These are phyloP conservation scores for Onygenales sp. DNA, from an alignment of 2,329 filamentous ascomycete species.

Conservation along the genomic window DNA sequence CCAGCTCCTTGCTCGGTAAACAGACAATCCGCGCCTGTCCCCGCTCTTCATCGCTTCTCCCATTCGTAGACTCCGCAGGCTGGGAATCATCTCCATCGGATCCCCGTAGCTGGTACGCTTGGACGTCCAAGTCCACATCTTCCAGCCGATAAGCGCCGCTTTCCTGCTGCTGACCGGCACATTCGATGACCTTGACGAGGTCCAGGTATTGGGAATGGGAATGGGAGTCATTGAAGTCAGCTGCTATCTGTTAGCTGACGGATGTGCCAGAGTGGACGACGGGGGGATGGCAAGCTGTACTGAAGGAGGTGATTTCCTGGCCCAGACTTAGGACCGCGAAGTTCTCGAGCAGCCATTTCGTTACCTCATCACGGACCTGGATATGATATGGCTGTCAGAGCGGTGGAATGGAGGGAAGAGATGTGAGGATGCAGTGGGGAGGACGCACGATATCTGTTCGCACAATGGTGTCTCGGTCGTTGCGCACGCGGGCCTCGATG, in stretches of 20 bases:
- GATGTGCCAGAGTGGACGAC: not conserved
- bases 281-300: slow-evolving; percentile 9
- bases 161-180: slow-evolving; percentile 19
- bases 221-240: slow-evolving; percentile 13
- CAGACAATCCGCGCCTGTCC: slow-evolving; percentile 23
- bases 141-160: slow-evolving; percentile 20
- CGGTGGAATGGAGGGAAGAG: not conserved
- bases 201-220: slow-evolving; percentile 21
- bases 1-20: slow-evolving; percentile 31
- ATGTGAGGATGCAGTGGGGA: not conserved
- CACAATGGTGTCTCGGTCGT: slow-evolving; percentile 16
- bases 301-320: slow-evolving; percentile 22
- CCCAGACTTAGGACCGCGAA: slow-evolving; percentile 25
- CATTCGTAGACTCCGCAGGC: slow-evolving; percentile 9
- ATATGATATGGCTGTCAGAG: not conserved
- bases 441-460: slow-evolving; percentile 23
- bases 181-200: slow-evolving; percentile 30
- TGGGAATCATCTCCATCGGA: slow-evolving; percentile 11
- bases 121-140: slow-evolving; percentile 32
- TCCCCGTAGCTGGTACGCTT: slow-evolving; percentile 30
- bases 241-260: slow-evolving; percentile 11
- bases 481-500: slow-evolving; percentile 29
- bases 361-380: slow-evolving; percentile 28
- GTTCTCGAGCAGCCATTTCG: slow-evolving; percentile 25
- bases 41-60: slow-evolving; percentile 15